Base-by-base conservation (phyloP, 768 basidiomycete genomes). In the Naematelia encephala region DNA sequence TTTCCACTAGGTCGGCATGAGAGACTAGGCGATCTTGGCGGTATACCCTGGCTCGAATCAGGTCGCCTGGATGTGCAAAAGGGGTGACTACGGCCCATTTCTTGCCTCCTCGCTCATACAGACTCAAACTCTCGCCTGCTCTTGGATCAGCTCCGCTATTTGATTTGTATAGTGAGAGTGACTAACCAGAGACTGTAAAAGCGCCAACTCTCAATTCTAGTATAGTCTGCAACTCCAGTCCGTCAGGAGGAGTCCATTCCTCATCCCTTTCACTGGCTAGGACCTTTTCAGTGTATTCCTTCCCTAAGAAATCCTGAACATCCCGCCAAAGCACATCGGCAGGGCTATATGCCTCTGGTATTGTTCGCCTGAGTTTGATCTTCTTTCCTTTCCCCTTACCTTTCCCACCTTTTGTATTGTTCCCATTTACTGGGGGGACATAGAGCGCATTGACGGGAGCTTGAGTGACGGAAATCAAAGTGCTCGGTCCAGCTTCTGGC, bases 21-120 rank as follows among this genome's bases (percentile, higher is more conserved):
- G 90, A 90, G 73, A 89, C 83, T 62, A 89, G 78, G 28, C 85
- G 68, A 45, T 77, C 75, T 64, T 86, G 82, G 47, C 86, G 84
- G 72, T 87, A 88, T 1, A 97, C 81, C 53, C 84, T 82, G 1
- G 84, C 87, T 27, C 84, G 83, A 39, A 94, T 83, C 19, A 78
- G 83, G 75, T 99, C 94, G 8, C 87, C 87, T 0, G 91, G 90
- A 8, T 98, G 82, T 1, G 86, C 83, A 64, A 92, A 89, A 0
- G 94, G 94, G 0, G 88, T 84, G 29, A 90, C 81, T 30, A 97
- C 80, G 0, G 87, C 87, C 90, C 94, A 97, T 10, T 81, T 54
- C 19, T 64, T 67, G 0, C 85, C 87, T 13, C 91, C 79, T 0
- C 85, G 86, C 63, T 86, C 84, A 51, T 88, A 89, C 89, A 74